Percentiles rank a stretch among this genome's conserved stretches.
phyloP scores from a whole-genome alignment of 78 protist species.

The Chrysochromulina parva region DNA sequence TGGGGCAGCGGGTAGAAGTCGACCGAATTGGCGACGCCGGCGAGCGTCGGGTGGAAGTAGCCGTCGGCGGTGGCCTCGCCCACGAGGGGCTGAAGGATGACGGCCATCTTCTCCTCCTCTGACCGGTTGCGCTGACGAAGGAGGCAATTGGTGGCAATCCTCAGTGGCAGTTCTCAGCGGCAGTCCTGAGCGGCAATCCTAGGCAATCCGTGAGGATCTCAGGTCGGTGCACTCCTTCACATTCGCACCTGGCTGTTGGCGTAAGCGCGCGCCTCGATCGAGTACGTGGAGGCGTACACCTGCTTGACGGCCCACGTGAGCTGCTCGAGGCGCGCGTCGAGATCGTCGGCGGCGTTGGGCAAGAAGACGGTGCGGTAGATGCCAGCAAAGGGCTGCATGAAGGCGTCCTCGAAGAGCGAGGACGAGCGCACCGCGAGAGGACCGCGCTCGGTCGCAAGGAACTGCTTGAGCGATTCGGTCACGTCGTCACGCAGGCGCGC shows the following conservation, averaged over 20 bases:
- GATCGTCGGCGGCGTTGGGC: neutral
- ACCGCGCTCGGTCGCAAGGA: neutral
- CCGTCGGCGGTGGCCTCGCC: neutral
- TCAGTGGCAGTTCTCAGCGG: too few relatives aligned
- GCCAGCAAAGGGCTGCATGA: neutral
- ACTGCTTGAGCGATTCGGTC: neutral
- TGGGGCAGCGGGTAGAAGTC: neutral
- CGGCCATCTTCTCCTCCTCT: conserved; percentile 9
- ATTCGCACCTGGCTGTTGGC: neutral
- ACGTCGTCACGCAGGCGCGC: neutral
- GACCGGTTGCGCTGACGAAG: neutral
- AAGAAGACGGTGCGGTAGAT: neutral
- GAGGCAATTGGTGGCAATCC: too few relatives aligned
- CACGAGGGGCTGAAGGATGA: neutral
- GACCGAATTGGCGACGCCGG: conserved; percentile 7
- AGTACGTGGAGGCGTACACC: neutral
- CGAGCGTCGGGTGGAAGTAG: neutral
- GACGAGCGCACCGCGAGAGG: conserved; percentile 8
- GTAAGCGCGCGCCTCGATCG: neutral
- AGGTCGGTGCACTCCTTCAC: too few relatives aligned
- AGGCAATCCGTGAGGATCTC: too few relatives aligned
- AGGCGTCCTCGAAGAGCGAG: conserved; percentile 18
- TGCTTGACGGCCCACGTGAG: neutral
- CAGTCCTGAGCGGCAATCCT: too few relatives aligned
- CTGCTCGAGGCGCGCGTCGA: neutral